A percentile compares a stretch with the other conserved stretches of the same genome.
These are phyloP conservation scores for Metschnikowia henanensis DNA, from an alignment of 805 yeast genomes.

Conservation along the genomic window DNA sequence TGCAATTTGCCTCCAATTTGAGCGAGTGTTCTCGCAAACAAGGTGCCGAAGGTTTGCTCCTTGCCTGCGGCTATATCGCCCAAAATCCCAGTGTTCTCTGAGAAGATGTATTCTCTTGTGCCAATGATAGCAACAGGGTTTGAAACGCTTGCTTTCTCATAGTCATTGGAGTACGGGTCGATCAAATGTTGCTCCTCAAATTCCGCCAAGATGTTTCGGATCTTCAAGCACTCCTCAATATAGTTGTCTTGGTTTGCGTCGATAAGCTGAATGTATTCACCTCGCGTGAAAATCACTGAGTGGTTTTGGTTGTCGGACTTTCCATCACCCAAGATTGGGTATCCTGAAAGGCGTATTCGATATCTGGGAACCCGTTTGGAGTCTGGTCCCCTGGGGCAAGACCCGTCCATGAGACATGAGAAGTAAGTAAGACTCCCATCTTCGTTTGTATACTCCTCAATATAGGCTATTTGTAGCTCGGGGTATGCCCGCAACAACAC, in stretches of 20 bases:
- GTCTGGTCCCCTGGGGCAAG: slow-evolving; percentile 58
- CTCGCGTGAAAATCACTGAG: slow-evolving; percentile 75
- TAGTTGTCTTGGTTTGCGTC: slow-evolving; percentile 90
- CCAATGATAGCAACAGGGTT: slow-evolving; percentile 72
- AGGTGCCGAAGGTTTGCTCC: slow-evolving; percentile 86
- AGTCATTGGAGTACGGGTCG: slow-evolving; percentile 15
- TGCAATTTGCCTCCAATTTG: slow-evolving; percentile 85
- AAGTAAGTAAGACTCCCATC: slow-evolving; percentile 65
- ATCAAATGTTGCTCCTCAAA: slow-evolving; percentile 60
- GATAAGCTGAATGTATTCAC: slow-evolving; percentile 80
- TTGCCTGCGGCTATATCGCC: slow-evolving; percentile 93
- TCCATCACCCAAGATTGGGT: slow-evolving; percentile 87
- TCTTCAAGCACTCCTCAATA: slow-evolving; percentile 80
- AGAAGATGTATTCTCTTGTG: slow-evolving; percentile 84
- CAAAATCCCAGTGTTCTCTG: slow-evolving; percentile 80
- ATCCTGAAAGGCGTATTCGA: slow-evolving; percentile 77
- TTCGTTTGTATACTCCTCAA: slow-evolving; percentile 83
- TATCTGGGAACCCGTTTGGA: slow-evolving; percentile 66
- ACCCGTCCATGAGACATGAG: slow-evolving; percentile 80
- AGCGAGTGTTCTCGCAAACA: slow-evolving; percentile 79
- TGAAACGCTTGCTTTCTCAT: slow-evolving; percentile 23
- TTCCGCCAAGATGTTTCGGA: slow-evolving; percentile 79
- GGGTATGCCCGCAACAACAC: slow-evolving; percentile 82
- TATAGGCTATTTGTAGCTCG: slow-evolving; percentile 84
- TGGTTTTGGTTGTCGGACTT: slow-evolving; percentile 87